Conservation (phyloP, 1,284 basidiomycete genomes). For the Boletus sp. region DNA sequence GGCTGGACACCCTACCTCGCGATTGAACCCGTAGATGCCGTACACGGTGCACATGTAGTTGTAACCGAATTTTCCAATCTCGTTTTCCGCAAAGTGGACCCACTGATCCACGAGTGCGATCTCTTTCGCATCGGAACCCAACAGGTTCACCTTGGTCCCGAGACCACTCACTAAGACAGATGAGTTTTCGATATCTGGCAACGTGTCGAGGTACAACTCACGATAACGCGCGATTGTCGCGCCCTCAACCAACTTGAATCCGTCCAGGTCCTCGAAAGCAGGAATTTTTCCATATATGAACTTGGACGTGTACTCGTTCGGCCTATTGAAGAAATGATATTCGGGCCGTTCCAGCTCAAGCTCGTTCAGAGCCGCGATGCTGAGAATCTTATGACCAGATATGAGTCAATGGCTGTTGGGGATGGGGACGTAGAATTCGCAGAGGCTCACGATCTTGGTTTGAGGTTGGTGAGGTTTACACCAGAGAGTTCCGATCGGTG, state of each 20-base stretch:
- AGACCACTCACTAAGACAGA: too few relatives aligned
- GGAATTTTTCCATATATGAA: constrained; percentile 48
- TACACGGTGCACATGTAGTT: not conserved
- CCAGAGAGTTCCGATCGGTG: constrained; percentile 8
- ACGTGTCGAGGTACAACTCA: constrained; percentile 21
- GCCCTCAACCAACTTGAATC: constrained; percentile 47
- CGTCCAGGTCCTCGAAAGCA: constrained; percentile 47
- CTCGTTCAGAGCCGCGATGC: constrained; percentile 9
- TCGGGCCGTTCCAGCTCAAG: constrained; percentile 11
- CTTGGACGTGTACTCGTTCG: constrained; percentile 40
- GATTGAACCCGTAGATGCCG: not conserved
- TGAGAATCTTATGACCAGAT: constrained; percentile 2
- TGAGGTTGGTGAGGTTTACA: not conserved
- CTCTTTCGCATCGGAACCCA: constrained; percentile 43
- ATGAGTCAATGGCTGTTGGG: not conserved
- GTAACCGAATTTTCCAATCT: constrained; percentile 31
- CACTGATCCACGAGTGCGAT: constrained; percentile 49
- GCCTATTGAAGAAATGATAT: constrained; percentile 32
- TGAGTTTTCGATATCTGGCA: not conserved
- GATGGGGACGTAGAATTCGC: too few relatives aligned
- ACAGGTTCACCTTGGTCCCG: constrained; percentile 43
- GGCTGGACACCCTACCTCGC: not conserved
- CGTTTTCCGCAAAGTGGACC: constrained; percentile 46
- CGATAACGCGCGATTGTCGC: constrained; percentile 54
- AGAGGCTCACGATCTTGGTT: constrained; percentile 1